Conservation (phyloP, 495 filamentous ascomycete genomes). For the Aspergillus conjunctus region DNA sequence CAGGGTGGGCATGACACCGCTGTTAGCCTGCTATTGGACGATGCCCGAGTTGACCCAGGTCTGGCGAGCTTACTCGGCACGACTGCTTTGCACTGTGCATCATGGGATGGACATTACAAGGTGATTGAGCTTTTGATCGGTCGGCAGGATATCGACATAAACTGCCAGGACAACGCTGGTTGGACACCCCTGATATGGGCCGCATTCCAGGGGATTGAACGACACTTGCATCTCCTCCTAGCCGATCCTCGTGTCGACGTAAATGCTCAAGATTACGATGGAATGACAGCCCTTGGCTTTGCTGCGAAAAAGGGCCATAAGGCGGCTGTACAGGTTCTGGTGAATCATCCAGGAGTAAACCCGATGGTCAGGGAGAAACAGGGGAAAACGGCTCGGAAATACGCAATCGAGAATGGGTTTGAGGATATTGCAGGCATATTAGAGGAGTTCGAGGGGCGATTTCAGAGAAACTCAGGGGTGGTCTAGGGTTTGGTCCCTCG, state of each 20-base stretch:
- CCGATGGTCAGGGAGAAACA: neutral
- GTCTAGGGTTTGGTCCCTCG: no score
- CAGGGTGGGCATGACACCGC: neutral
- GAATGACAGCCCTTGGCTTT: neutral
- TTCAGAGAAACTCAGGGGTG: no score
- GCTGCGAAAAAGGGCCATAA: neutral
- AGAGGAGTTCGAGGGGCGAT: neutral
- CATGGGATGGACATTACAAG: neutral
- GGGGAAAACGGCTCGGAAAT: neutral
- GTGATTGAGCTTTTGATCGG: neutral
- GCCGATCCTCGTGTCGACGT: slow-evolving; percentile 1
- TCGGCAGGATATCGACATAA: neutral
- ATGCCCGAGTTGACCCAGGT: neutral
- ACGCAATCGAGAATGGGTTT: neutral
- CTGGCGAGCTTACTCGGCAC: neutral
- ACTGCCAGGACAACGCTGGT: neutral
- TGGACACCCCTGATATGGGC: neutral
- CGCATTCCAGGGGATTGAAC: neutral
- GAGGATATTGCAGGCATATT: neutral
- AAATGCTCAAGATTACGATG: neutral
- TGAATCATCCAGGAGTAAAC: neutral
- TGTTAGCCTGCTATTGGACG: neutral
- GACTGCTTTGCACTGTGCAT: neutral
- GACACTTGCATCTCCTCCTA: neutral
- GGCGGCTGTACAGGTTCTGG: neutral